Evolutionary conservation across 495 filamentous ascomycete genomes (phyloP), one percentile per base, ranked within the genome.

Genomic region (Xylaria cubensis): DNA sequence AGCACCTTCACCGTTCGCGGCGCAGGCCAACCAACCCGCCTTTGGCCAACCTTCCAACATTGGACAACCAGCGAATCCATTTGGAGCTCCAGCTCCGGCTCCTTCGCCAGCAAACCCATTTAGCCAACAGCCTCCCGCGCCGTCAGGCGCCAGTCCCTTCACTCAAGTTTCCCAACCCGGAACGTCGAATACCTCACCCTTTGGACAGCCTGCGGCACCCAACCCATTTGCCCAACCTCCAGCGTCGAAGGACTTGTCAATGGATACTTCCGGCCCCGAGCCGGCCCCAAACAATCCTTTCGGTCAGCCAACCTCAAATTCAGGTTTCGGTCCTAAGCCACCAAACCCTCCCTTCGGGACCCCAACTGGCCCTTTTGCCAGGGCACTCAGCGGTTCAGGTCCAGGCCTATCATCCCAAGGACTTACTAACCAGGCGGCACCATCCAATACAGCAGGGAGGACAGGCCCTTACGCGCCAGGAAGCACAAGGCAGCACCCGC

Each of bases 401-500:
- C n/a, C 10, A 34, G 42, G 42, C 26, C 63, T 13, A 51, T 61
- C 26, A 29, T 2, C 6, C 69, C 73, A 58, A 8, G 65, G 17
- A 67, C 41, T 53, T 21, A 10, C 66, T 5, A n/a, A 56, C 13
- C 58, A 51, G 21, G 0, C 59, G 21, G 0, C 59, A 12, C 44
- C 64, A 19, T 19, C 71, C n/a, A 17, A 64, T 21, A 17, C 75
- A 34, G 36, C 42, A 8, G 29, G 46, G 36, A 69, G 64, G 29
- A 56, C 69, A 21, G 76, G 79, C 17, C 84, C 84, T 5, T 86
- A 86, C 58, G 78, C 72, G n/a, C 82, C 84, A 0, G 69, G 69
- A 66, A 80, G 82, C n/a, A 76, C 79, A 1, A 81, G 80, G 48
- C 81, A 85, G 48, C 85, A 86, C 53, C 84, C 84, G 0, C 69